These are phyloP conservation scores for Phytophthora pisi DNA, from an alignment of 352 stramenopile genomes.

Conservation along the genomic window DNA sequence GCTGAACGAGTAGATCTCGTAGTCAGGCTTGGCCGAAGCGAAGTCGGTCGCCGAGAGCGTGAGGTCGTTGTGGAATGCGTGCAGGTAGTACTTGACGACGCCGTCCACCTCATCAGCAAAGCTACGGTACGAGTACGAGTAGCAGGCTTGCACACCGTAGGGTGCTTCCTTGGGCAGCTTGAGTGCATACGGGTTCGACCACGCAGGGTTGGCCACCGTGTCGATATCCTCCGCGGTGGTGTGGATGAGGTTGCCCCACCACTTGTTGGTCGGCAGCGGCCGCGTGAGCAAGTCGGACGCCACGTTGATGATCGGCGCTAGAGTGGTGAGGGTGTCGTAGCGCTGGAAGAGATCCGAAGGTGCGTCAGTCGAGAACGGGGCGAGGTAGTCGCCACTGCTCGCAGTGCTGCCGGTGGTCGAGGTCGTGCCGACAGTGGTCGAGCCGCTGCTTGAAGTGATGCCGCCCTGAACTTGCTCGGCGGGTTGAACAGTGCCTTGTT, in stretches of 20 bases:
- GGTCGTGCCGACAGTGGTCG: slow-evolving; percentile 1
- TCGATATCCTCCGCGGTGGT: slow-evolving; percentile 47
- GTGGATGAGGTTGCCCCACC: slow-evolving; percentile 85
- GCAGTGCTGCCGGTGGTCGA: slow-evolving; percentile 15
- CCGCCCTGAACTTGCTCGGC: slow-evolving; percentile 6
- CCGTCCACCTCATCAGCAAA: slow-evolving; percentile 54
- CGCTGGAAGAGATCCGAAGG: slow-evolving; percentile 64
- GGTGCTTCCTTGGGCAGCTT: slow-evolving; percentile 59
- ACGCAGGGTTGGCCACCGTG: slow-evolving; percentile 61
- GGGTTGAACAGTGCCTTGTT: slow-evolving; percentile 33
- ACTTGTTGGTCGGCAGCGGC: slow-evolving; percentile 84
- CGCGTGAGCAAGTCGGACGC: slow-evolving; percentile 48
- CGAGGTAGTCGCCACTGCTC: slow-evolving; percentile 29
- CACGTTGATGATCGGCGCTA: slow-evolving; percentile 75
- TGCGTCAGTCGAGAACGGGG: slow-evolving; percentile 55
- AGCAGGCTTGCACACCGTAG: slow-evolving; percentile 66
- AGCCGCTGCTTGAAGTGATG: slow-evolving; percentile 12
- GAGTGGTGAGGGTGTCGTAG: slow-evolving; percentile 47
- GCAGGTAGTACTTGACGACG: slow-evolving; percentile 70
- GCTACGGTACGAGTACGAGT: slow-evolving; percentile 68
- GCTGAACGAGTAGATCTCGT: slow-evolving; percentile 74
- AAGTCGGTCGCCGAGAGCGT: slow-evolving; percentile 76
- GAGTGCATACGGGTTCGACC: slow-evolving; percentile 79
- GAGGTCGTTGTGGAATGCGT: slow-evolving; percentile 74
- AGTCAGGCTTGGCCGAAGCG: slow-evolving; percentile 49